Percentiles rank a stretch among this genome's conserved stretches.
Evolutionary conservation across 176 grass and related monocot species (phyloP).

Genomic region (Oryza rufipogon): DNA sequence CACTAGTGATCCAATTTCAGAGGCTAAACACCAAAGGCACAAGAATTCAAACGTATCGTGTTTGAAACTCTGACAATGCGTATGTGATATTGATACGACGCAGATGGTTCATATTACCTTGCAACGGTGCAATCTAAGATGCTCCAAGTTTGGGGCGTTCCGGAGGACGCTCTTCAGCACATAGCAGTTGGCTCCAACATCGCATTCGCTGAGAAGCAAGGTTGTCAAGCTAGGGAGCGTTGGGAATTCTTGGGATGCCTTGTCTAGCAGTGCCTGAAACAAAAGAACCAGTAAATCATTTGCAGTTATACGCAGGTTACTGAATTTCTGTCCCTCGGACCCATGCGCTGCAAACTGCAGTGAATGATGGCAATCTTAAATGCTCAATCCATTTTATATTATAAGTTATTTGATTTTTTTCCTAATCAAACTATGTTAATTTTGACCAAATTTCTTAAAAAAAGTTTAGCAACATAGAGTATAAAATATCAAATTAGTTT

Average conservation of each 20-base stretch:
- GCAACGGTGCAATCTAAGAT: conserved; percentile 28
- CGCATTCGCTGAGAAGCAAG: conserved; percentile 13
- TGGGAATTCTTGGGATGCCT: background rate
- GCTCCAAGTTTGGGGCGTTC: conserved; percentile 19
- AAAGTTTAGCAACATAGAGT: no score
- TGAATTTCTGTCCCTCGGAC: background rate
- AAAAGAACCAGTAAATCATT: background rate
- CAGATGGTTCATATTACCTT: background rate
- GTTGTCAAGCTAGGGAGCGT: conserved; percentile 21
- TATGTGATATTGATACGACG: background rate
- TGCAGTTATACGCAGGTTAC: background rate
- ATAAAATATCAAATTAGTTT: no score
- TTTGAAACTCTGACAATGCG: background rate
- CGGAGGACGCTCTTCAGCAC: conserved; percentile 19
- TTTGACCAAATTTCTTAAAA: no score
- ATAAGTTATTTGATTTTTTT: no score
- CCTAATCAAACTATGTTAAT: no score
- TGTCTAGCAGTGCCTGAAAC: conserved; percentile 26
- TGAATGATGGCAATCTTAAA: background rate
- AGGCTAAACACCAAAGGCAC: background rate
- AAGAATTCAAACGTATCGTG: background rate
- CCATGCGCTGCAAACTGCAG: background rate
- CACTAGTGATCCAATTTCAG: background rate
- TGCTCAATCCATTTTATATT: background rate
- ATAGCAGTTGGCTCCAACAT: background rate